phyloP scores from a whole-genome alignment of 1,284 basidiomycete species.

The Ceratobasidium sp. region DNA sequence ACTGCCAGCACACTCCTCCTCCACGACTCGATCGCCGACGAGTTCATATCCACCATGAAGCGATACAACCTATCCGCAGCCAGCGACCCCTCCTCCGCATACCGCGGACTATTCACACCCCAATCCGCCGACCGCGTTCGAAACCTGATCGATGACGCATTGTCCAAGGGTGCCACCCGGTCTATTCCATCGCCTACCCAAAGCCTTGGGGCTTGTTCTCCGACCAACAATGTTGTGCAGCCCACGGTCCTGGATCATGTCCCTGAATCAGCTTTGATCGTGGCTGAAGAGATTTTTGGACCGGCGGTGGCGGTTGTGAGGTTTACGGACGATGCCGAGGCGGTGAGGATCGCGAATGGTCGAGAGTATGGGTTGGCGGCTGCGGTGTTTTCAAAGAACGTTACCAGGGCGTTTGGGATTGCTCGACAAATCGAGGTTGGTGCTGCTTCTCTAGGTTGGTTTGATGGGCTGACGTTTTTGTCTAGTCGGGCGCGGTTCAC shows the following conservation, averaged over 20 bases:
- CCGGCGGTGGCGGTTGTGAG: conserved; percentile 53
- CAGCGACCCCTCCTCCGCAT: background rate
- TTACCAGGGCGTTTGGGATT: conserved; percentile 47
- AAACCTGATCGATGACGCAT: conserved; percentile 49
- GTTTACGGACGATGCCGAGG: conserved; percentile 53
- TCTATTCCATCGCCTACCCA: conserved; percentile 43
- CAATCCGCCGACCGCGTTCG: conserved; percentile 49
- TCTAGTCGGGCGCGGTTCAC: conserved; percentile 44
- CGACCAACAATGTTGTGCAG: conserved; percentile 45
- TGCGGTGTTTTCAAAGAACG: conserved; percentile 49
- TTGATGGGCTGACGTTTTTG: conserved; percentile 41
- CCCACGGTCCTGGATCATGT: conserved; percentile 49
- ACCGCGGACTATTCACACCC: conserved; percentile 48
- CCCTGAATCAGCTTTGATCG: conserved; percentile 43
- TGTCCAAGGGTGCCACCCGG: conserved; percentile 50
- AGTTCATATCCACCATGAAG: conserved; percentile 34
- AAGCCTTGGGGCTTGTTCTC: background rate
- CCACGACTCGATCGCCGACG: conserved; percentile 40
- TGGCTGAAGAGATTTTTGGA: conserved; percentile 55
- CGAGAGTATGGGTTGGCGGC: conserved; percentile 51
- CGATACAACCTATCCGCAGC: conserved; percentile 22
- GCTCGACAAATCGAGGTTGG: conserved; percentile 46
- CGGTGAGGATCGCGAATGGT: conserved; percentile 51
- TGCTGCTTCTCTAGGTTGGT: background rate
- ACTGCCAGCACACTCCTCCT: conserved; percentile 20